Evolutionary conservation across 2,329 filamentous ascomycete genomes (phyloP).

Genomic region (Apiospora hydei): DNA sequence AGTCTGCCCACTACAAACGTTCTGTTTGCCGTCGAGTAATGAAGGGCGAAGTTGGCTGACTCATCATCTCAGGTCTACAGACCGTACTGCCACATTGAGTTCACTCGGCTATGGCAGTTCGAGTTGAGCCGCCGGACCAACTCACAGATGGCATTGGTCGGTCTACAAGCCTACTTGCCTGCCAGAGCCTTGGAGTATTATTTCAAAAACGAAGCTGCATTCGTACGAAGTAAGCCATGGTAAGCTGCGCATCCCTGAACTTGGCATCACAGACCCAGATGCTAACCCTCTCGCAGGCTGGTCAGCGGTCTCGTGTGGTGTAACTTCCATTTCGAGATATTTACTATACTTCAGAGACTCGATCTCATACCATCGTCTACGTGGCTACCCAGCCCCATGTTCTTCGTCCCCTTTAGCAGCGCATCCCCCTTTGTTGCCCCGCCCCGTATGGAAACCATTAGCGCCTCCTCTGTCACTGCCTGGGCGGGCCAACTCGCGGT

Average conservation of each 20-base stretch:
- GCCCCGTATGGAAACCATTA: constrained; percentile 49
- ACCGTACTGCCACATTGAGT: constrained; percentile 56
- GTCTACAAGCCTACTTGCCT: constrained; percentile 37
- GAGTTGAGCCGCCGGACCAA: constrained; percentile 45
- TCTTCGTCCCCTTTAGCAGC: constrained; percentile 62
- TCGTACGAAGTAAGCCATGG: constrained; percentile 33
- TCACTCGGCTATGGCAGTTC: constrained; percentile 50
- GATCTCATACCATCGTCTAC: constrained; percentile 52
- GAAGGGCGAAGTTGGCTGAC: not conserved
- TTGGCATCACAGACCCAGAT: not conserved
- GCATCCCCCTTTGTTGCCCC: constrained; percentile 59
- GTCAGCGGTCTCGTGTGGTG: constrained; percentile 45
- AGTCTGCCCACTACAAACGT: not conserved
- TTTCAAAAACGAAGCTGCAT: not conserved
- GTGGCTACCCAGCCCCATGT: constrained; percentile 54
- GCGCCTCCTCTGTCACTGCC: constrained; percentile 45
- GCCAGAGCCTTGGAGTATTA: not conserved
- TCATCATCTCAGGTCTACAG: constrained; percentile 54
- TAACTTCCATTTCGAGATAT: constrained; percentile 59
- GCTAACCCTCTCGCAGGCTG: not conserved
- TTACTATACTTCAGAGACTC: constrained; percentile 59
- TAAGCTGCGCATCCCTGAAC: constrained; percentile 28
- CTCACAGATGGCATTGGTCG: constrained; percentile 44
- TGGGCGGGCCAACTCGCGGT: constrained; percentile 54
- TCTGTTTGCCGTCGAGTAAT: not conserved